Conservation (phyloP, 2,329 filamentous ascomycete species). For the Fusarium odoratissimum region DNA sequence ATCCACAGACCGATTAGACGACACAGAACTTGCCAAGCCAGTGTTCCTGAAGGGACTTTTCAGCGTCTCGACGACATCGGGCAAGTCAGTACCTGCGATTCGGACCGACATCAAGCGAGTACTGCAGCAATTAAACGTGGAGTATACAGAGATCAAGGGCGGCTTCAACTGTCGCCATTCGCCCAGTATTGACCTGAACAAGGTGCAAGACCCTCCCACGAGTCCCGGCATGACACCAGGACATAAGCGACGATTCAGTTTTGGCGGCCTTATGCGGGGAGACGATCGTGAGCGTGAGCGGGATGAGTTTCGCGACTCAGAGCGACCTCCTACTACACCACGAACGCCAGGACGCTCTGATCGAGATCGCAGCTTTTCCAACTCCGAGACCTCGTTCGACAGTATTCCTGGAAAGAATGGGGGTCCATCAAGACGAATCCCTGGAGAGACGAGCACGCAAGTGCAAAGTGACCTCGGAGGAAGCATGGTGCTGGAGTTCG, state of each 20-base stretch:
- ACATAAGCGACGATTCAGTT: conserved; percentile 84
- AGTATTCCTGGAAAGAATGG: conserved; percentile 69
- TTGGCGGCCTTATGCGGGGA: conserved; percentile 72
- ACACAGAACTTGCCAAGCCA: conserved; percentile 86
- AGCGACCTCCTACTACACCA: conserved; percentile 54
- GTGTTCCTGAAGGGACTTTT: conserved; percentile 97
- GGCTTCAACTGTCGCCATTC: conserved; percentile 91
- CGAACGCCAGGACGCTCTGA: conserved; percentile 59
- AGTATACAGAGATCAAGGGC: conserved; percentile 90
- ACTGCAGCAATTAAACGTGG: conserved; percentile 86
- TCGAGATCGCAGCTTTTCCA: conserved; percentile 81
- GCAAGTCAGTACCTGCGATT: conserved; percentile 87
- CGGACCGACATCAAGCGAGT: conserved; percentile 91
- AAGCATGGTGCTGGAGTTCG: conserved; percentile 87
- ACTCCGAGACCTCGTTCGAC: conserved; percentile 87
- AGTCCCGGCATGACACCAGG: conserved; percentile 68
- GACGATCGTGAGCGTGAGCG: conserved; percentile 74
- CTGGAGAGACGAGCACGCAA: conserved; percentile 90
- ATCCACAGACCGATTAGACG: conserved; percentile 71
- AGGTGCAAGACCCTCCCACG: conserved; percentile 71
- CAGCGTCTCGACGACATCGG: conserved; percentile 96
- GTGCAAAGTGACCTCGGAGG: conserved; percentile 90
- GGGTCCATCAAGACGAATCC: conserved; percentile 67
- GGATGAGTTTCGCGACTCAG: conserved; percentile 76
- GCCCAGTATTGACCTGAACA: conserved; percentile 89